A percentile compares a stretch with the other conserved stretches of the same genome.
Conservation (phyloP, 257 asterid species). For the Petrea volubilis region DNA sequence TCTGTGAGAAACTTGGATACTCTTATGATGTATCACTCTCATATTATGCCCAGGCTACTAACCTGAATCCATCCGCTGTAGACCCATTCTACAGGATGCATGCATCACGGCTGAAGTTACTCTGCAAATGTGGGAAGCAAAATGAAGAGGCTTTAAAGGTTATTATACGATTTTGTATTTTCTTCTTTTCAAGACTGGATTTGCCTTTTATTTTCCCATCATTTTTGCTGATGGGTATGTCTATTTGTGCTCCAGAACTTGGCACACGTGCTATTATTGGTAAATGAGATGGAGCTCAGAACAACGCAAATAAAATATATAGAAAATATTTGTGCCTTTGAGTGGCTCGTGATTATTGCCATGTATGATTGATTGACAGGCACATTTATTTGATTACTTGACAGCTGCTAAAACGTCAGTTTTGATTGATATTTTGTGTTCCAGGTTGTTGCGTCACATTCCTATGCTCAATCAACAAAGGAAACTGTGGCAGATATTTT, state of each 20-base stretch:
- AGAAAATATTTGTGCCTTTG: constrained; percentile 12
- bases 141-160: constrained; percentile 80
- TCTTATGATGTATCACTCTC: constrained; percentile 63
- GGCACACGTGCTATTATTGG: not conserved
- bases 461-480: constrained; percentile 63
- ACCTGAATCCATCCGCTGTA: constrained; percentile 87
- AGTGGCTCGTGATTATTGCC: constrained; percentile 12
- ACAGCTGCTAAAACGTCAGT: constrained; percentile 11
- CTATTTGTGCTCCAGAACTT: constrained; percentile 8
- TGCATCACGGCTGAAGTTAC: constrained; percentile 95
- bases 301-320: constrained; percentile 5
- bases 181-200: constrained; percentile 17
- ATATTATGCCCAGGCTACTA: constrained; percentile 80
- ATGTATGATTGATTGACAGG: constrained; percentile 8
- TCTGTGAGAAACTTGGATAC: constrained; percentile 87
- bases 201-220: constrained; percentile 12
- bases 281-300: constrained; percentile 8
- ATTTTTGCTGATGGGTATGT: constrained; percentile 15
- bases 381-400: constrained; percentile 16
- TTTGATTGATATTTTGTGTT: constrained; percentile 23
- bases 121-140: constrained; percentile 69
- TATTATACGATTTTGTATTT: not conserved
- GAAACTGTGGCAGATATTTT: constrained; percentile 48
- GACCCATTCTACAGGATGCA: constrained; percentile 98
- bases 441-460: constrained; percentile 77